Evolutionary conservation across 2,329 filamentous ascomycete species (phyloP).

Genomic region (Orbilia ellipsospora): DNA sequence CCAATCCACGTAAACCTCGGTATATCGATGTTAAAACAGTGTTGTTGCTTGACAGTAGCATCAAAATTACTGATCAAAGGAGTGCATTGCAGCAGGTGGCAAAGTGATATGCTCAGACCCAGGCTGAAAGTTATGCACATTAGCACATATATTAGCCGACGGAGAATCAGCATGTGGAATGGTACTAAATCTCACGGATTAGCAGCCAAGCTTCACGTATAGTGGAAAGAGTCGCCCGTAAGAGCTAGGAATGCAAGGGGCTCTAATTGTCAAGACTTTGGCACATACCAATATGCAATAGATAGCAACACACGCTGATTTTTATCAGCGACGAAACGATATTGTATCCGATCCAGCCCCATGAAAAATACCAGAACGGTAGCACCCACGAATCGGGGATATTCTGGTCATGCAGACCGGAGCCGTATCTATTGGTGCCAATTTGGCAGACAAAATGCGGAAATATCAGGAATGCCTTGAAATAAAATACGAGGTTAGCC

Average conservation of each 20-base stretch:
- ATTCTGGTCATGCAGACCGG: conserved; percentile 59
- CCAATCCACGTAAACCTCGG: conserved; percentile 60
- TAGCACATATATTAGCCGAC: conserved; percentile 57
- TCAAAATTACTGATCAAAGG: conserved; percentile 59
- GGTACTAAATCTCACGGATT: conserved; percentile 55
- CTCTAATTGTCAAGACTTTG: conserved; percentile 2
- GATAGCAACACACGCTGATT: conserved; percentile 59
- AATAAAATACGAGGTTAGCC: neutral
- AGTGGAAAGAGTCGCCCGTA: no score
- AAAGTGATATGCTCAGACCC: conserved; percentile 55
- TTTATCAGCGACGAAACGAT: conserved; percentile 59
- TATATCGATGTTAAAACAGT: conserved; percentile 59
- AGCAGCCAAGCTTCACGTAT: neutral
- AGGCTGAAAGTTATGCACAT: conserved; percentile 58
- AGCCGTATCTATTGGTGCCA: conserved; percentile 58
- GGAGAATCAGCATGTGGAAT: conserved; percentile 56
- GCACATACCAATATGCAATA: conserved; percentile 60
- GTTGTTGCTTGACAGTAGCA: conserved; percentile 55
- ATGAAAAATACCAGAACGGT: conserved; percentile 58
- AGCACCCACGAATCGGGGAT: conserved; percentile 57
- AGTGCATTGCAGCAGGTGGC: conserved; percentile 59
- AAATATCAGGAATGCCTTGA: conserved; percentile 58
- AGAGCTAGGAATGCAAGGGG: conserved; percentile 16
- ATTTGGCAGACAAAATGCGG: conserved; percentile 58
- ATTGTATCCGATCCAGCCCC: conserved; percentile 59